phyloP scores from a whole-genome alignment of 352 stramenopile species.

The Pythium pyrilobum region DNA sequence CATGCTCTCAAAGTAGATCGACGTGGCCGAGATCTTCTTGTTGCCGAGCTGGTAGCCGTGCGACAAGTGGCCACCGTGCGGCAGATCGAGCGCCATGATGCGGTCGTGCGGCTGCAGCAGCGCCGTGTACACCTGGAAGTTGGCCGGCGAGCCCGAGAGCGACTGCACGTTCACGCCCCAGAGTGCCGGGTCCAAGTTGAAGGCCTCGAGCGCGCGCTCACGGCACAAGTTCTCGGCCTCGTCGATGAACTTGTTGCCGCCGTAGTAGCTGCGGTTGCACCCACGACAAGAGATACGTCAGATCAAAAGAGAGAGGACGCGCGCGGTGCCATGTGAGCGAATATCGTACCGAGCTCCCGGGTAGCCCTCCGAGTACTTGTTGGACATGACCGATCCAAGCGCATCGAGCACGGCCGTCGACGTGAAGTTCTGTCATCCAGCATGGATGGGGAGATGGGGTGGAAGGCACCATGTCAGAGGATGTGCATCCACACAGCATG shows the following conservation, averaged over 20 bases:
- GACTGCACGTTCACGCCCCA: constrained; percentile 98
- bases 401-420: constrained; percentile 96
- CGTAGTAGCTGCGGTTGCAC: constrained; percentile 94
- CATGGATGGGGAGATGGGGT: background rate
- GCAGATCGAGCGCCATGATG: constrained; percentile 98
- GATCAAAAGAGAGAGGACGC: too few species aligned
- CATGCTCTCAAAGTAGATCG: constrained; percentile 99
- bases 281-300: constrained; percentile 6
- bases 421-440: constrained; percentile 92
- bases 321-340: too few species aligned
- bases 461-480: too few species aligned
- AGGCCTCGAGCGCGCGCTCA: constrained; percentile 95
- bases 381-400: constrained; percentile 97
- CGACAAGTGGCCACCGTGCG: constrained; percentile 97
- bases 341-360: constrained; percentile 74
- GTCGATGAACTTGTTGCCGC: constrained; percentile 99
- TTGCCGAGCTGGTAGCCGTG: constrained; percentile 98
- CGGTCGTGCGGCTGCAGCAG: constrained; percentile 98
- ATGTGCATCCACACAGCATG: too few species aligned
- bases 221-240: constrained; percentile 98
- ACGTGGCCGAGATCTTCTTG: constrained; percentile 99
- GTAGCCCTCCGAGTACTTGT: constrained; percentile 99
- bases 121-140: constrained; percentile 99
- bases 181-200: constrained; percentile 93
- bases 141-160: constrained; percentile 97